Percentiles rank a stretch among this genome's conserved stretches.
Evolutionary conservation across 164 flowering plant genomes (phyloP).

Genomic region (Vitis amurensis): DNA sequence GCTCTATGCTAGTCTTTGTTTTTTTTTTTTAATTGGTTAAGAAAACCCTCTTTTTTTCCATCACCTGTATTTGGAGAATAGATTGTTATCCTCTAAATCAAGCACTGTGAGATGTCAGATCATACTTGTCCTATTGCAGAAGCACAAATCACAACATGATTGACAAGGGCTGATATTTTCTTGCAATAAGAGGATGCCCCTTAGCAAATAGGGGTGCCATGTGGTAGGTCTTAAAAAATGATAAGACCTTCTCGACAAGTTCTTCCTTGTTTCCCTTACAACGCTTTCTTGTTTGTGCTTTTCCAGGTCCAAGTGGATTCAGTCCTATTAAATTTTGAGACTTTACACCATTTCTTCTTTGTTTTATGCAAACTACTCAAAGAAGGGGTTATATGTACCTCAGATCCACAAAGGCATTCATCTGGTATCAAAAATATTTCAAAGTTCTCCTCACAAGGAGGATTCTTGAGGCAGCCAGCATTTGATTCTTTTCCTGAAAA

Average conservation of each 20-base stretch:
- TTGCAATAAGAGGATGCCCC: background rate
- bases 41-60: background rate
- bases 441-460: conserved; percentile 66
- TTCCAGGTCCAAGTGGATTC: conserved; percentile 73
- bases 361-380: conserved; percentile 64
- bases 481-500: conserved; percentile 30
- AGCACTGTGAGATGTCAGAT: background rate
- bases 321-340: conserved; percentile 54
- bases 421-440: conserved; percentile 22
- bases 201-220: background rate
- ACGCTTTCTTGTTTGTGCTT: conserved; percentile 6
- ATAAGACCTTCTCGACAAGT: background rate
- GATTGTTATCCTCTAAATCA: background rate
- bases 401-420: conserved; percentile 18
- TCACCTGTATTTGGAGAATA: background rate
- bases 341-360: conserved; percentile 80
- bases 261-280: conserved; percentile 1
- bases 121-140: background rate
- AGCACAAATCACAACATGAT: background rate
- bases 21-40: background rate
- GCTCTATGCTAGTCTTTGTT: background rate
- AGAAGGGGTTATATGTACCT: conserved; percentile 45
- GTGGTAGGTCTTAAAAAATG: background rate
- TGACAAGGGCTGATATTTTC: background rate
- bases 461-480: conserved; percentile 70